Conservation (phyloP, 768 basidiomycete species). For the Chalciporus sphaerocephalus region DNA sequence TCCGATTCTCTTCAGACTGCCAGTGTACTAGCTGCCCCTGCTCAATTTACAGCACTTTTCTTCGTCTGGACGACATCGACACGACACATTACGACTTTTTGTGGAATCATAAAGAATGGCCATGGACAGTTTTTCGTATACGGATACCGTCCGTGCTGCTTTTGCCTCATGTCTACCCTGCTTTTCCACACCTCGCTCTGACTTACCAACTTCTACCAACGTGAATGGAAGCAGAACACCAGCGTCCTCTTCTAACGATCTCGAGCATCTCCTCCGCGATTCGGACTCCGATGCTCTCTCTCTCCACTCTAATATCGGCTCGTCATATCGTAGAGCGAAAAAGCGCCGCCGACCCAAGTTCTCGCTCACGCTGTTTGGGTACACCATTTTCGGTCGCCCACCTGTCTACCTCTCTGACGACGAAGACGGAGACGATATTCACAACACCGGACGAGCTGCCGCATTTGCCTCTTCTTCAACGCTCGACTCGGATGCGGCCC, state of each 20-base stretch:
- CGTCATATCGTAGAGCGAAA: conserved; percentile 30
- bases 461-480: conserved; percentile 37
- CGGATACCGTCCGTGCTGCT: conserved; percentile 55
- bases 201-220: conserved; percentile 9
- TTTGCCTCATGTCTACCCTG: conserved; percentile 59
- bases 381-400: conserved; percentile 59
- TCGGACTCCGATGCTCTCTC: conserved; percentile 58
- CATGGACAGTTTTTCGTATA: conserved; percentile 56
- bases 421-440: conserved; percentile 38
- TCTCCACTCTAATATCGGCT: conserved; percentile 58
- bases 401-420: conserved; percentile 59
- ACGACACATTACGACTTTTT: neutral
- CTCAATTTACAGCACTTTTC: neutral
- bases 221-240: neutral
- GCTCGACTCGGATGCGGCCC: conserved; percentile 69
- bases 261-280: conserved; percentile 49
- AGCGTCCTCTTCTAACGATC: conserved; percentile 32
- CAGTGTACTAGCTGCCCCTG: neutral
- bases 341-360: conserved; percentile 31
- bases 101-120: neutral
- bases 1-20: no score
- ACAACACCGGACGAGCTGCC: conserved; percentile 16
- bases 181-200: conserved; percentile 39
- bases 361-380: conserved; percentile 61
- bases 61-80: neutral